Base-by-base conservation (phyloP, 2,329 filamentous ascomycete species). In the Fusarium sp. region DNA sequence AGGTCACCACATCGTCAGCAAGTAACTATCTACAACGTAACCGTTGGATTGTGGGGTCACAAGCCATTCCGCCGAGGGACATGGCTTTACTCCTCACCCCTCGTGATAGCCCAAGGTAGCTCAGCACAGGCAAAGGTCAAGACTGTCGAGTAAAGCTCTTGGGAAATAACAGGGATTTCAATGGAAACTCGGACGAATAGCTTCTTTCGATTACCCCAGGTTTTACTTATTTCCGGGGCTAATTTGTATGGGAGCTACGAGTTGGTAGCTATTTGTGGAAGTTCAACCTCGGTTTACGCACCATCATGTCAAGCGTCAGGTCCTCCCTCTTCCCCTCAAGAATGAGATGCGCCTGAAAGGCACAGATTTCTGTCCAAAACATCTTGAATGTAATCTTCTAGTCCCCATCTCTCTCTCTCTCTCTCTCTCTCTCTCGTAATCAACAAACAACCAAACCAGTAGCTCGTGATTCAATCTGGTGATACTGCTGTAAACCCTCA, bases 1-100 rank as follows among this genome's bases (percentile, higher is more conserved):
- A 65, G 60, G 65, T 59, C 63, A 65, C 63, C 62, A 68, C 50
- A 55, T 69, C 64, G 66, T 53, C 19, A 19, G 19, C 61, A 56
- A 41, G 38, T 48, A n/a, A n/a, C n/a, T n/a, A n/a, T 33, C 25
- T 31, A 10, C 25, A 27, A 9, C 8, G 17, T 19, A 27, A 17
- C 37, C 35, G 57, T 58, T 8, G 17, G 35, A 61, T 58, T 65
- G 61, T 53, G 61, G 61, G 61, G 61, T 64, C n/a, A n/a, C 23
- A 25, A 15, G 36, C 33, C 17, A 21, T 29, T 47, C 60, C 4
- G 32, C 45, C 41, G 60, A 60, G 48, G 48, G 32, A 45, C 15
- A 39, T 11, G 23, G 17, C 17, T 31, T 23, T 35, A 33, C 44
- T 39, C 37, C 53, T 44, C 37, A 43, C n/a, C n/a, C n/a, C n/a